Conservation (phyloP, 371 early-diverging fungal genomes). For the Parasitella parasitica region DNA sequence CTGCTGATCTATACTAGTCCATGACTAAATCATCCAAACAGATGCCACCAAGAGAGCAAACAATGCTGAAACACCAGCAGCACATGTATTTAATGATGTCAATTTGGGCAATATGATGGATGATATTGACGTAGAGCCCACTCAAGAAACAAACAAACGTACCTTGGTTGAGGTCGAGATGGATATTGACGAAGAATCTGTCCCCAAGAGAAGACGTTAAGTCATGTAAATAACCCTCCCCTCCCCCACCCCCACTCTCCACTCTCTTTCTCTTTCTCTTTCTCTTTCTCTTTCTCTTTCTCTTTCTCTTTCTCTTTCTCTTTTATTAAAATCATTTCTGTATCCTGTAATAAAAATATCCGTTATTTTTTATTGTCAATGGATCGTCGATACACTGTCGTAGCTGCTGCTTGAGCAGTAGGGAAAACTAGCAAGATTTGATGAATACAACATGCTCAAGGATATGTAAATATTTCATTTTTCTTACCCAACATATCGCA, state of each 20-base stretch:
- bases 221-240: constrained; percentile 1
- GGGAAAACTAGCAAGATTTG: constrained; percentile 52
- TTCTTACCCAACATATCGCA: constrained; percentile 64
- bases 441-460: background rate
- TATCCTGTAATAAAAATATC: background rate
- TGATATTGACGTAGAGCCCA: constrained; percentile 2
- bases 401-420: constrained; percentile 66
- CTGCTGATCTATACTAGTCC: background rate
- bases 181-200: constrained; percentile 21
- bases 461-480: background rate
- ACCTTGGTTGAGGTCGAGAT: constrained; percentile 10
- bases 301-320: too few relatives aligned
- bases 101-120: constrained; percentile 7
- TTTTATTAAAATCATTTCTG: background rate
- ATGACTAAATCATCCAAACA: background rate
- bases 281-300: too few relatives aligned
- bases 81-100: constrained; percentile 22
- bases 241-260: background rate
- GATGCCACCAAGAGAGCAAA: constrained; percentile 23
- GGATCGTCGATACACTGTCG: constrained; percentile 20
- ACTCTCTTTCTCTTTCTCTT: too few relatives aligned
- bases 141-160: constrained; percentile 2
- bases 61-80: constrained; percentile 27
- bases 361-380: background rate
- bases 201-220: constrained; percentile 17